Base-by-base conservation (phyloP, 331 rosid genomes). In the Acacia concinna region DNA sequence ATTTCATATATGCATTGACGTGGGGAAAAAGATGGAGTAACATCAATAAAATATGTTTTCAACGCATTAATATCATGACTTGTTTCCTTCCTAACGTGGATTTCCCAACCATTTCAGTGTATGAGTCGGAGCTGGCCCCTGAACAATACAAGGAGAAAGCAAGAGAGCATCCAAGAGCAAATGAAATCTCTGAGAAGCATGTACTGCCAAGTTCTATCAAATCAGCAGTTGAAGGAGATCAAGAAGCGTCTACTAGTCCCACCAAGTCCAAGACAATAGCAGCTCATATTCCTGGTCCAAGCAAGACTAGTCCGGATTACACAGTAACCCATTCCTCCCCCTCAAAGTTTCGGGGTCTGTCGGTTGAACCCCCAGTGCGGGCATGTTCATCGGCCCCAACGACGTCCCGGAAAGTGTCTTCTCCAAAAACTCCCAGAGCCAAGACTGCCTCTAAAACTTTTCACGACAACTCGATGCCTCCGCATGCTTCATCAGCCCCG, bases 71-170 rank as follows among this genome's bases (percentile, higher is more conserved):
- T n/a, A n/a, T 54, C 25, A n/a, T 52, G 60, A n/a, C 1, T 8
- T 21, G 30, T 54, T 52, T 52, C 27, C 11, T 51, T 64, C 43
- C 18, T 35, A 17, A 64, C 15, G 10, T 37, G 49, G 49, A 64
- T 68, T 44, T 69, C 59, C 12, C 23, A 25, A 73, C 41, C 35
- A 15, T 15, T 83, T 49, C 85, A 92, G 97, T 87, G 90, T 86
- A 91, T 38, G 90, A 91, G 88, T 91, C 93, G 5, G 97, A 92
- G 86, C 77, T 54, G 79, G 91, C 88, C n/a, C 89, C 82, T 3
- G 82, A 83, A 74, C 83, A 41, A 47, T 81, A 78, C 86, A 86
- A 65, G 71, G 95, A 84, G 68, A 75, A 76, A 7, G 81, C 66
- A 35, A 89, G 74, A 80, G 88, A 79, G 62, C 84, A 83, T 74